Conservation (phyloP, 2,329 filamentous ascomycete genomes). For the Botryotinia narcissicola region DNA sequence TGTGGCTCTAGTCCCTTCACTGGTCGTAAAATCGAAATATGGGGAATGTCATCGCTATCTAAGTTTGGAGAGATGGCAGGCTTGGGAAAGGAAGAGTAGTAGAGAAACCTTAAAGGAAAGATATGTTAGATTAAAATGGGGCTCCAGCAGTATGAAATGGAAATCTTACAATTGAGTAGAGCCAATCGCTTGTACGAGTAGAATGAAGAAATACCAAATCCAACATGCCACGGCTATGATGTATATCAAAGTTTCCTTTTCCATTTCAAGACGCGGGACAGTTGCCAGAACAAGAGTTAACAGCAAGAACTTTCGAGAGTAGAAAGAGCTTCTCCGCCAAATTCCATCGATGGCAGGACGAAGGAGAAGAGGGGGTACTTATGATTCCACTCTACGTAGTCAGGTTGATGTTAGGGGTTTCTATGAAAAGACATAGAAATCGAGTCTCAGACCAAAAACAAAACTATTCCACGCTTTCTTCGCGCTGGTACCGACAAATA, state of each 20-base stretch:
- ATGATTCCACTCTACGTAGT: background rate
- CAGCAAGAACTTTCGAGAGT: background rate
- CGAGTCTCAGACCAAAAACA: background rate
- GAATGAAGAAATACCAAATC: constrained; percentile 52
- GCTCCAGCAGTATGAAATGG: background rate
- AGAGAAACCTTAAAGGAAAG: constrained; percentile 46
- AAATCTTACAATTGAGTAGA: constrained; percentile 51
- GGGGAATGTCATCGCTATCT: constrained; percentile 59
- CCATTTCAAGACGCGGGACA: constrained; percentile 7
- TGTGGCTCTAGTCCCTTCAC: constrained; percentile 89
- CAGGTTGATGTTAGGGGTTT: background rate
- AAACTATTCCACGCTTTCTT: background rate
- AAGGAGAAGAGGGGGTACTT: too few relatives aligned
- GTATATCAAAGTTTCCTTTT: constrained; percentile 29
- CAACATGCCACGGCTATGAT: constrained; percentile 48
- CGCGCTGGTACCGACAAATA: background rate
- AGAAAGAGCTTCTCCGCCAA: background rate
- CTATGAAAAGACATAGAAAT: background rate
- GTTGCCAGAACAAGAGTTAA: background rate
- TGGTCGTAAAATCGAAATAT: constrained; percentile 87
- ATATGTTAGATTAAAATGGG: background rate
- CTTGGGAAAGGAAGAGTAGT: constrained; percentile 51
- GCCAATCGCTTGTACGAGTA: constrained; percentile 56
- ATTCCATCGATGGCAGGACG: background rate
- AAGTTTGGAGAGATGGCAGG: constrained; percentile 52